These are phyloP conservation scores for Cephaloascus albidus DNA, from an alignment of 805 yeast genomes.

Conservation along the genomic window DNA sequence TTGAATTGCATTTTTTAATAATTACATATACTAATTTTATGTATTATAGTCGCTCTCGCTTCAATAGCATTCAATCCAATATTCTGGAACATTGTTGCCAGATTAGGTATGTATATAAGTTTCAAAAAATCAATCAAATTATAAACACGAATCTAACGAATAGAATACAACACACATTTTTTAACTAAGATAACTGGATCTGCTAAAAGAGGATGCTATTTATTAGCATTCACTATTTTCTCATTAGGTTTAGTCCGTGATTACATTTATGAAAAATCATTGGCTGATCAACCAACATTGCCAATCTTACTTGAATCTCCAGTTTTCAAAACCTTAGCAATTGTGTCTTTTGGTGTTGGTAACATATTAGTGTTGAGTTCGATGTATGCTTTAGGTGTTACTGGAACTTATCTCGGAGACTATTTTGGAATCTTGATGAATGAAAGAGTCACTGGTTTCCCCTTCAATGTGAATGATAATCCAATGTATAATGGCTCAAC, in stretches of 20 bases:
- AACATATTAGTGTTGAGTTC: slow-evolving; percentile 74
- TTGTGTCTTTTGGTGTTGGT: slow-evolving; percentile 52
- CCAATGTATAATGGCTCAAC: slow-evolving; percentile 97
- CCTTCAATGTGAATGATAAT: slow-evolving; percentile 82
- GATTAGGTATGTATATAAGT: slow-evolving; percentile 30
- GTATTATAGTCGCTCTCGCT: slow-evolving; percentile 39
- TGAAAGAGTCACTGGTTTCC: slow-evolving; percentile 83
- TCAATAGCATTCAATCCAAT: slow-evolving; percentile 86
- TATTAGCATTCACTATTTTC: slow-evolving; percentile 77
- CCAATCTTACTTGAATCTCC: slow-evolving; percentile 31
- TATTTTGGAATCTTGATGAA: slow-evolving; percentile 95
- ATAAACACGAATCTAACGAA: background rate
- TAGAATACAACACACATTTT: slow-evolving; percentile 70
- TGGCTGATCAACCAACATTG: slow-evolving; percentile 61
- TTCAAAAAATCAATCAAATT: background rate
- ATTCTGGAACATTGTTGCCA: slow-evolving; percentile 91
- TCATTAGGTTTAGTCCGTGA: slow-evolving; percentile 80
- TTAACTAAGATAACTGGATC: slow-evolving; percentile 70
- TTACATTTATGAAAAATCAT: slow-evolving; percentile 59
- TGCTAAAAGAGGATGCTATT: slow-evolving; percentile 69
- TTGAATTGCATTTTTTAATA: no score
- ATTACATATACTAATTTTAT: no score
- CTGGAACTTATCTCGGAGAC: slow-evolving; percentile 96
- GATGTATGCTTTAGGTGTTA: slow-evolving; percentile 88
- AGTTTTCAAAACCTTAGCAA: slow-evolving; percentile 41